Percentiles rank a stretch among this genome's conserved stretches.
These are phyloP conservation scores for Eimeria tenella DNA, from an alignment of 169 alveolate genomes.

Conservation along the genomic window DNA sequence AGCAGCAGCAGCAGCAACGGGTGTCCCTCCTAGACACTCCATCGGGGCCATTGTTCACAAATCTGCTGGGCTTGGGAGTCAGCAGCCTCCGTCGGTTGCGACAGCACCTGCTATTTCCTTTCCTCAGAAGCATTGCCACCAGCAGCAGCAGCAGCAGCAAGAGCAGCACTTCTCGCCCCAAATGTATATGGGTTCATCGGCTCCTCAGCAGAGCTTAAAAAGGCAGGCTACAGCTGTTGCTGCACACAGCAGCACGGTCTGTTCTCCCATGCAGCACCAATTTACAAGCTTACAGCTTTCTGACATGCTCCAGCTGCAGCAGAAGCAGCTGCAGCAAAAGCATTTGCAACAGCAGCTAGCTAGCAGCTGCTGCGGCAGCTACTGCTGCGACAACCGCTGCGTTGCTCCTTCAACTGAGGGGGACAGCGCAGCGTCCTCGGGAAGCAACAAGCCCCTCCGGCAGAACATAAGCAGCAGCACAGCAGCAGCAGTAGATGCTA, in stretches of 20 bases:
- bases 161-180: slow-evolving; percentile 55
- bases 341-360: neutral
- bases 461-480: slow-evolving; percentile 22
- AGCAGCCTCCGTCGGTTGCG: neutral
- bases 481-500: slow-evolving; percentile 39
- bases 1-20: slow-evolving; percentile 54
- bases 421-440: neutral
- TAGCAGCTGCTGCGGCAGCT: slow-evolving; percentile 42
- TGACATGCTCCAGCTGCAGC: slow-evolving; percentile 32
- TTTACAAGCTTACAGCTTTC: neutral
- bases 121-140: slow-evolving; percentile 27
- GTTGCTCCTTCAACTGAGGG: slow-evolving; percentile 8
- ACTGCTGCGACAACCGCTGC: slow-evolving; percentile 18
- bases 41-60: neutral
- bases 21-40: neutral
- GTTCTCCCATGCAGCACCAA: slow-evolving; percentile 27
- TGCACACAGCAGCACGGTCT: neutral
- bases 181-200: neutral
- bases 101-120: neutral
- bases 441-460: neutral
- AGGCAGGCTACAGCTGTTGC: slow-evolving; percentile 4
- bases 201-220: neutral
- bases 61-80: neutral
- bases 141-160: slow-evolving; percentile 41
- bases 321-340: slow-evolving; percentile 25